Percentiles rank a stretch among this genome's conserved stretches.
Conservation (phyloP, 176 grass and related monocot genomes). For the Ananas comosus region DNA sequence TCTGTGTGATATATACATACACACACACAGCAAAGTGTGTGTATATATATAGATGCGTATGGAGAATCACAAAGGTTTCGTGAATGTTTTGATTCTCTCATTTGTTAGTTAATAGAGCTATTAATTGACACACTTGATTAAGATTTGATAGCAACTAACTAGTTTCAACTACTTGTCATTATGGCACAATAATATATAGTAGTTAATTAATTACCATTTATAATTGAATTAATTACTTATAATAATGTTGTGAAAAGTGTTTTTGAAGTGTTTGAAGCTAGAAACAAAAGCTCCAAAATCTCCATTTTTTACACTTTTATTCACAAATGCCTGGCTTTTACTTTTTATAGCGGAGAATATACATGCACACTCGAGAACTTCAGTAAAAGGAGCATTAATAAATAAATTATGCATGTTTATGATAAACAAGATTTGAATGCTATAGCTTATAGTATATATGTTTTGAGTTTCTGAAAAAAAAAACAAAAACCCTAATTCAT, state of each 20-base stretch:
- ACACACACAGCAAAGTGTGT: background rate
- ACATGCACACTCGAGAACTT: too few relatives aligned
- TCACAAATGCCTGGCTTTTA: too few relatives aligned
- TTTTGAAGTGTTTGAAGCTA: too few relatives aligned
- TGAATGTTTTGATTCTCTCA: background rate
- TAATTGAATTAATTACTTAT: background rate
- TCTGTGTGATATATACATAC: background rate
- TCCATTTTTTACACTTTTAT: too few relatives aligned
- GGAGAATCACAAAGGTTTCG: background rate
- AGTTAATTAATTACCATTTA: background rate
- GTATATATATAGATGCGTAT: background rate
- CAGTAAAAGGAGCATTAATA: too few relatives aligned
- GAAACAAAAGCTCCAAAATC: too few relatives aligned
- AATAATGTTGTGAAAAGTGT: background rate
- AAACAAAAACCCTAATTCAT: too few relatives aligned
- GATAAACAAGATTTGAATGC: too few relatives aligned
- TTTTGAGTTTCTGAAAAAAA: too few relatives aligned
- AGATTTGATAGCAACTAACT: background rate
- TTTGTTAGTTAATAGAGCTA: background rate
- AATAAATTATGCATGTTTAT: too few relatives aligned
- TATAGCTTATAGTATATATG: too few relatives aligned
- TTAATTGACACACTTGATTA: background rate
- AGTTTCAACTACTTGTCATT: background rate
- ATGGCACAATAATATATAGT: background rate
- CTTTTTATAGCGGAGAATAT: too few relatives aligned